Evolutionary conservation across 805 yeast species (phyloP), one percentile per base, ranked within the genome.

Genomic region (Candida tallmaniae): DNA sequence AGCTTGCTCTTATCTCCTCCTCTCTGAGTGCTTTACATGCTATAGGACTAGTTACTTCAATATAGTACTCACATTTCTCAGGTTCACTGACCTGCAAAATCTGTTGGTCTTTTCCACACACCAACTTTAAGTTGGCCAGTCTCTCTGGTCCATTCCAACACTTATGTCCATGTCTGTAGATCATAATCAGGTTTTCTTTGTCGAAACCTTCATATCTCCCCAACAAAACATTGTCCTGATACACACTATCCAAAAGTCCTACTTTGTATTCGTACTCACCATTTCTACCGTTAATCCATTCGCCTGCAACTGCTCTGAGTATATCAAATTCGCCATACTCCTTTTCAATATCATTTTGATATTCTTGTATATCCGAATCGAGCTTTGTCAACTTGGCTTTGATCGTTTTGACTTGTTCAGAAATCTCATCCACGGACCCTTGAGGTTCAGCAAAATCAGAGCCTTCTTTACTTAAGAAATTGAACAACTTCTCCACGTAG

Each of bases 141-240:
- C 98, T 76, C 19, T 64, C 55, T 4, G 97, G 97, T 0, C 98
- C 98, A 54, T 88, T 85, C 96, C 97, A 90, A 58, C 98, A 93
- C 51, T 70, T 74, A 27, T 78, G 79, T 14, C 98, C 98, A 13
- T 65, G 51, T 4, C 56, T 63, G 51, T 68, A 93, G 21, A 62
- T 61, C 47, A 58, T 31, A 47, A 55, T 34, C 41, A 60, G 40
- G 47, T 38, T 45, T 2, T 37, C 40, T 20, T 54, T 58, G 24
- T 56, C 49, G 23, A 46, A 50, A 10, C 44, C 46, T 4, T 45
- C 33, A 32, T 46, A 71, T 10, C 36, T 46, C 2, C 94, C 94
- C 32, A 85, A 70, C 20, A 62, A 57, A 0, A 74, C 68, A 25
- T 62, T 49, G 37, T 61, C 71, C 54, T 86, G 95, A 34, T 65